Base-by-base conservation (phyloP, 768 basidiomycete species). In the Daedaleopsis sinensis region DNA sequence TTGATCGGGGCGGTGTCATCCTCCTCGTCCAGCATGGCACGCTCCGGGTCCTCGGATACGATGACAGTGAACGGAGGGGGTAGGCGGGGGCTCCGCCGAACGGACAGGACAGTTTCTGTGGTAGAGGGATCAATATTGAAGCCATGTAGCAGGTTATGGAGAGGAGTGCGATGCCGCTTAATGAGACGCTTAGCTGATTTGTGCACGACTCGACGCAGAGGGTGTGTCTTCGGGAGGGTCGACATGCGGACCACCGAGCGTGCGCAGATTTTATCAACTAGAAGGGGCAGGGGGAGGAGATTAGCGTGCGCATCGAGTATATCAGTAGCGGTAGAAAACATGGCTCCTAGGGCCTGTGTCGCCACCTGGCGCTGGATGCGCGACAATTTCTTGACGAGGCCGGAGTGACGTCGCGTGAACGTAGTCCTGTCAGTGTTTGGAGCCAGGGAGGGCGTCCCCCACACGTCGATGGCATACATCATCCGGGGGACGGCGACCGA, bases 401-500 rank as follows among this genome's bases (percentile, higher is more conserved):
- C 49, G 7, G 27, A 32, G 27, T 32, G 27, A 32, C 27, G 27
- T 7, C 27, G 3, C 19, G 23, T 35, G 19, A 18, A 61, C 8
- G 21, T 48, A 36, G 12, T 19, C 3, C 15, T 15, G 13, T 46
- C 18, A 5, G 16, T 19, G 2, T 50, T 50, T 4, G 18, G 11
- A 24, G 53, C 21, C 27, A 46, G 11, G 9, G 58, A 47, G 27
- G 27, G 27, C 7, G 27, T 7, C 7, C 27, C 27, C 27, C 27
- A 32, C 27, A 32, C 27, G 58, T 42, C 51, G 27, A 37, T 43
- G 6, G 68, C 70, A 52, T 76, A 77, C 32, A 72, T 58, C 62
- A 76, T 74, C 24, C 67, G 68, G 0, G 74, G 72, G 1, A 72
- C 43, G 0, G 65, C 67, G 0, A 70, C 62, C 1, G 68, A 44